Evolutionary conservation across 345 rosid genomes (phyloP).

Genomic region (Brassica nigra): DNA sequence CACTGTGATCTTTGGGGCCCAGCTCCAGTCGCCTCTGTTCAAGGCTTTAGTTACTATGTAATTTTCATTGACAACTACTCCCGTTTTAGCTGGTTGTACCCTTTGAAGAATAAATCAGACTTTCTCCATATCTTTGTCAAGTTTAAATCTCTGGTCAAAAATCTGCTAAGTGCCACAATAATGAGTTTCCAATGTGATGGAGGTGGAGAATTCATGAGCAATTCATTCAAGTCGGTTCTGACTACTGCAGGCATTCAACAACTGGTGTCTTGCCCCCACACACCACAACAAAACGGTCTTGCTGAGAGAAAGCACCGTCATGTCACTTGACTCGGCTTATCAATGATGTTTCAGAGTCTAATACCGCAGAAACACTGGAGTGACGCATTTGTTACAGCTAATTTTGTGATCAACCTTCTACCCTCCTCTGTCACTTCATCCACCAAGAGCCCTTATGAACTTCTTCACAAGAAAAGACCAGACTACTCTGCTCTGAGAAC

Average conservation of each 20-base stretch:
- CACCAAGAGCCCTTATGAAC: not conserved
- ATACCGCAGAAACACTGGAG: not conserved
- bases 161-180: too few relatives aligned
- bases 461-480: not conserved
- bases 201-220: not conserved
- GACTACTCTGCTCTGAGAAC: not conserved
- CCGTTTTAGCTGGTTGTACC: not conserved
- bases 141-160: too few relatives aligned
- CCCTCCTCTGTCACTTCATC: not conserved
- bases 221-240: too few relatives aligned
- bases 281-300: not conserved
- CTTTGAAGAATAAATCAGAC: not conserved
- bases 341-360: not conserved
- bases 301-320: not conserved
- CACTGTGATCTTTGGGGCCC: not conserved
- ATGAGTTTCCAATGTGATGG: not conserved
- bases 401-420: not conserved
- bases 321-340: not conserved
- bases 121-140: not conserved
- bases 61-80: not conserved
- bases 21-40: not conserved
- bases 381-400: not conserved
- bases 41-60: not conserved
- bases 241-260: not conserved
- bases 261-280: not conserved